Percentiles rank a stretch among this genome's conserved stretches.
phyloP scores from a whole-genome alignment of 2,329 filamentous ascomycete genomes.

The Curvularia eragrostidis region DNA sequence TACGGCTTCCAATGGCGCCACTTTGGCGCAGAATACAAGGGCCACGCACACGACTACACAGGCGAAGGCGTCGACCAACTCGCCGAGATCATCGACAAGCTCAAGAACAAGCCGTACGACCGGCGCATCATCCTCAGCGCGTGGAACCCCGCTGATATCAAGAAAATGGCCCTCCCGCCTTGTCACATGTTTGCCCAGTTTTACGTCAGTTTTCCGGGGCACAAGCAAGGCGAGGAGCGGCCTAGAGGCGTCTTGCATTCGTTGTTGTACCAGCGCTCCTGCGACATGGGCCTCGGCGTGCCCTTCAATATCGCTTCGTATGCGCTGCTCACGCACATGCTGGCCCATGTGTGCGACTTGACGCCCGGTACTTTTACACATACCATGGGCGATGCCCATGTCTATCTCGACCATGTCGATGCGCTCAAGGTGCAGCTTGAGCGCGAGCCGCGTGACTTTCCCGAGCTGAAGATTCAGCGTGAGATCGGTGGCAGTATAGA shows the following conservation, averaged over 20 bases:
- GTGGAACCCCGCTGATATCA: conserved; percentile 89
- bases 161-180: conserved; percentile 88
- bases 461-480: conserved; percentile 73
- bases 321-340: conserved; percentile 91
- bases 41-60: conserved; percentile 74
- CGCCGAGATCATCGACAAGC: conserved; percentile 84
- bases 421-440: conserved; percentile 81
- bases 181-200: conserved; percentile 99
- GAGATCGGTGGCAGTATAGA: conserved; percentile 79
- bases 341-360: conserved; percentile 85
- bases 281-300: conserved; percentile 96
- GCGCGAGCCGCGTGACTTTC: conserved; percentile 82
- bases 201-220: conserved; percentile 76
- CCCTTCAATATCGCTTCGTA: conserved; percentile 98
- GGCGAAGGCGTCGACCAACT: conserved; percentile 93
- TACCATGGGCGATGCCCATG: conserved; percentile 97
- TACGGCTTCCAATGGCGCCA: conserved; percentile 99
- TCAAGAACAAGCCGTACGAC: conserved; percentile 84
- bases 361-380: conserved; percentile 88
- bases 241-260: conserved; percentile 78
- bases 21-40: conserved; percentile 87
- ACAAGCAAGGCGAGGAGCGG: conserved; percentile 39
- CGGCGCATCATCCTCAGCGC: conserved; percentile 87
- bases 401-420: conserved; percentile 92
- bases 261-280: conserved; percentile 89